Percentiles rank a stretch among this genome's conserved stretches.
phyloP scores from a whole-genome alignment of 2,329 filamentous ascomycete species.

The Penicillium sumatraense region DNA sequence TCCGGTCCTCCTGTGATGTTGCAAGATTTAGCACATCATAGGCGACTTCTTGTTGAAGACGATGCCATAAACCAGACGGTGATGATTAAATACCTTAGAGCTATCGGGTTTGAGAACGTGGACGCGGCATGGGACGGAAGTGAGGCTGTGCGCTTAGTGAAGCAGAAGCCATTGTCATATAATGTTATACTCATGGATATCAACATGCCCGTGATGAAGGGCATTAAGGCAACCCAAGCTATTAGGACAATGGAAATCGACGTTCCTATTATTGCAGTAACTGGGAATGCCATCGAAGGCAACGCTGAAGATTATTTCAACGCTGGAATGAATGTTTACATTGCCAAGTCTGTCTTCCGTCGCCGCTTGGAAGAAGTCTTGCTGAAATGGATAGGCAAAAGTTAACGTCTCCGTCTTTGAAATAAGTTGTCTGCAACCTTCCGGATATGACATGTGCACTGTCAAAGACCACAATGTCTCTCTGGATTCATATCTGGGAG shows the following conservation, averaged over 20 bases:
- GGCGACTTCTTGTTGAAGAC: neutral
- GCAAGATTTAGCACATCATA: neutral
- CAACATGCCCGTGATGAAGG: slow-evolving; percentile 53
- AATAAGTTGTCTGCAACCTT: too few relatives aligned
- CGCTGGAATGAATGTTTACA: neutral
- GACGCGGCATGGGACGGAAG: neutral
- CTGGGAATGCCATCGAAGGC: neutral
- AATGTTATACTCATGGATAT: slow-evolving; percentile 54
- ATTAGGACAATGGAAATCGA: slow-evolving; percentile 44
- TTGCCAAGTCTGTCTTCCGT: neutral
- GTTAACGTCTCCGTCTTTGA: too few relatives aligned
- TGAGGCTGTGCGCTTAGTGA: slow-evolving; percentile 45
- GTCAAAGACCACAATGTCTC: too few relatives aligned
- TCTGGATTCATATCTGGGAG: too few relatives aligned
- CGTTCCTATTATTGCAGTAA: neutral
- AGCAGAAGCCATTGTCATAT: slow-evolving; percentile 47
- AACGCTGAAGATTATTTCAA: neutral
- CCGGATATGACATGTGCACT: too few relatives aligned
- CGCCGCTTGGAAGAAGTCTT: neutral
- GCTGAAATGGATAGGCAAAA: slow-evolving; percentile 24
- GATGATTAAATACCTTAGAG: neutral
- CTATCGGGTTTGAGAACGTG: neutral
- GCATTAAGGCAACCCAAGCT: slow-evolving; percentile 48
- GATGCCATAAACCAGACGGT: neutral
- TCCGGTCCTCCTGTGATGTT: neutral